Percentiles rank a stretch among this genome's conserved stretches.
phyloP scores from a whole-genome alignment of 768 basidiomycete genomes.

The Mrakia blollopis region DNA sequence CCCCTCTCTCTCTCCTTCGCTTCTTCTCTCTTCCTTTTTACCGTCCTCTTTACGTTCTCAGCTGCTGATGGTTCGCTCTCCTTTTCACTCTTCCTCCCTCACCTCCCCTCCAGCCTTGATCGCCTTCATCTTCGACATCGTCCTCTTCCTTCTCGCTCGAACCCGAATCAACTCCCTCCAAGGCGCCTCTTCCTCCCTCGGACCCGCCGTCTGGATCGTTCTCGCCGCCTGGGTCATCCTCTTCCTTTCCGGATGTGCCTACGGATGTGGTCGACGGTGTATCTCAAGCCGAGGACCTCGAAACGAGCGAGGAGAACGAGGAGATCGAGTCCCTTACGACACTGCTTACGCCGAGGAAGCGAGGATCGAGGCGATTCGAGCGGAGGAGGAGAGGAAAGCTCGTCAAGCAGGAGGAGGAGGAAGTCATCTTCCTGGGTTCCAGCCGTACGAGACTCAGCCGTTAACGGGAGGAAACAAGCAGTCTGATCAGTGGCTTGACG shows the following conservation, averaged over 20 bases:
- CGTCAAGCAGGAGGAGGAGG: conserved; percentile 12
- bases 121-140: conserved; percentile 90
- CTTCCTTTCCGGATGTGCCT: conserved; percentile 88
- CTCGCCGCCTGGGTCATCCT: conserved; percentile 78
- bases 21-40: not conserved
- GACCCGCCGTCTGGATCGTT: conserved; percentile 87
- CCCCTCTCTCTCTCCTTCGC: not conserved
- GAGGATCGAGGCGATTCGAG: conserved; percentile 21
- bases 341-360: conserved; percentile 20
- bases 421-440: conserved; percentile 29
- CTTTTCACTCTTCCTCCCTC: not conserved
- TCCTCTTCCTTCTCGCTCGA: conserved; percentile 82
- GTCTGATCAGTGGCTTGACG: conserved; percentile 31
- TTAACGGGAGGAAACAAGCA: conserved; percentile 12
- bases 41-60: not conserved
- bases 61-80: not conserved
- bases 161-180: conserved; percentile 67
- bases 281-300: conserved; percentile 43
- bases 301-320: conserved; percentile 25
- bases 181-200: conserved; percentile 72
- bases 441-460: conserved; percentile 31
- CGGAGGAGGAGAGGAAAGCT: conserved; percentile 29
- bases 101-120: conserved; percentile 52
- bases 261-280: conserved; percentile 76
- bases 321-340: conserved; percentile 18